Base-by-base conservation (phyloP, 768 basidiomycete genomes). In the Melanogaster broomeanus region DNA sequence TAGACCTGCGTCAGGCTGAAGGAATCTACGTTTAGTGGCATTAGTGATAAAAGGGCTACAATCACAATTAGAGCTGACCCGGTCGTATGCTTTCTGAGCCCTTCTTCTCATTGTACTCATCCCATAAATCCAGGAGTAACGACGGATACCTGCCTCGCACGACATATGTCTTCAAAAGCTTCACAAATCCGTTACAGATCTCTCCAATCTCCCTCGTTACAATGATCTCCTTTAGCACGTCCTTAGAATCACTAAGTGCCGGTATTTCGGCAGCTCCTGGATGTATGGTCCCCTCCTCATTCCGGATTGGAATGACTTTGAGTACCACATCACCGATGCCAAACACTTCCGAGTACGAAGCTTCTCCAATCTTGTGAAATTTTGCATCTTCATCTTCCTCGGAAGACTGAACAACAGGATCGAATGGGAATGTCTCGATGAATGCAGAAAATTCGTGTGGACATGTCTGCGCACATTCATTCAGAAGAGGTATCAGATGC, bases 341-440 rank as follows among this genome's bases (percentile, higher is more conserved):
- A 67, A 92, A 99, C 25, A 99, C 97, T 64, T 99, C 97, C 0
- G 93, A 96, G 69, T 89, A 99, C 43, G 90, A 92, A 7, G 97
- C 97, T 72, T 99, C 97, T 37, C 96, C 96, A 41, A 98, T 85
- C 70, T 99, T 99, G 58, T 72, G 76, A 69, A 93, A 93, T 6
- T 49, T 68, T 21, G 68, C 53, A 53, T 71, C 57, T 58, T 58
- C 70, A 59, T 52, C 60, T 31, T 61, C 58, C 27, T 58, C 55
- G 10, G 63, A 61, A 38, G 69, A 66, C 41, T 64, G 72, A n/a
- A 88, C 78, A 48, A 89, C 74, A 3, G 84, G 79, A 60, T 91
- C 90, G 55, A 79, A 81, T 10, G 87, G 88, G 61, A 93, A 93
- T 19, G 82, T 81, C 57, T 87, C 81, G 33, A 93, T 88, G 70